phyloP scores from a whole-genome alignment of 1,284 basidiomycete species.

The Violaceomyces palustris region DNA sequence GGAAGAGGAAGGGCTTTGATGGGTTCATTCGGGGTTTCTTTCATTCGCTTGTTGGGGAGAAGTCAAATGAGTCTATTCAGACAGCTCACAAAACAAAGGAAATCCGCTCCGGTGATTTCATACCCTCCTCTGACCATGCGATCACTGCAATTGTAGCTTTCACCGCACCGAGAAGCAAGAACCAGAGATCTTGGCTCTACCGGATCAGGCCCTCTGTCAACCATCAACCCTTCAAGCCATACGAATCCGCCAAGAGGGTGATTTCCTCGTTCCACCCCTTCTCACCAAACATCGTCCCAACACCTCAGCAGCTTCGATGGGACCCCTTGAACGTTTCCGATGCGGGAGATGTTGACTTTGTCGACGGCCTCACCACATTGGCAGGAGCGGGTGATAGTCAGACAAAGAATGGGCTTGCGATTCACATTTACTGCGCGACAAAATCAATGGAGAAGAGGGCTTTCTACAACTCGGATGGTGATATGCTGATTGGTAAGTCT shows the following conservation, averaged over 20 bases:
- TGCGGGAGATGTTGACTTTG: conserved; percentile 58
- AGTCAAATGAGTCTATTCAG: too few relatives aligned
- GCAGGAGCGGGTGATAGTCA: conserved; percentile 65
- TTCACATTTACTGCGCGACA: conserved; percentile 64
- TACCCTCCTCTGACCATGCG: too few relatives aligned
- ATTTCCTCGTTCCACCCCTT: conserved; percentile 17
- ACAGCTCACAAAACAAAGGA: too few relatives aligned
- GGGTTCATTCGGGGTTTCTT: too few relatives aligned
- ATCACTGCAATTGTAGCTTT: too few relatives aligned
- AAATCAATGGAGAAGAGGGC: conserved; percentile 64
- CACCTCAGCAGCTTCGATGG: conserved; percentile 65
- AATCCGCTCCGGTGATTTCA: too few relatives aligned
- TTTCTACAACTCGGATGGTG: conserved; percentile 66
- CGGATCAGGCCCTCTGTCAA: conserved; percentile 65
- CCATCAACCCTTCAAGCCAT: conserved; percentile 62
- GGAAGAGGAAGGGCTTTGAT: too few relatives aligned
- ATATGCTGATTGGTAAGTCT: conserved; percentile 59
- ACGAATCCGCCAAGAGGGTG: conserved; percentile 63
- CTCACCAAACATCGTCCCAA: conserved; percentile 60
- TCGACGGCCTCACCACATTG: conserved; percentile 64
- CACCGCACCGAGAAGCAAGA: conserved; percentile 59
- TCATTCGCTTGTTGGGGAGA: too few relatives aligned
- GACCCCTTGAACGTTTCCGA: conserved; percentile 61
- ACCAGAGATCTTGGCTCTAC: conserved; percentile 56
- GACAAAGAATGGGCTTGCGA: conserved; percentile 53